Evolutionary conservation across 352 stramenopile species (phyloP).

Genomic region (Paralagenidium karlingii): DNA sequence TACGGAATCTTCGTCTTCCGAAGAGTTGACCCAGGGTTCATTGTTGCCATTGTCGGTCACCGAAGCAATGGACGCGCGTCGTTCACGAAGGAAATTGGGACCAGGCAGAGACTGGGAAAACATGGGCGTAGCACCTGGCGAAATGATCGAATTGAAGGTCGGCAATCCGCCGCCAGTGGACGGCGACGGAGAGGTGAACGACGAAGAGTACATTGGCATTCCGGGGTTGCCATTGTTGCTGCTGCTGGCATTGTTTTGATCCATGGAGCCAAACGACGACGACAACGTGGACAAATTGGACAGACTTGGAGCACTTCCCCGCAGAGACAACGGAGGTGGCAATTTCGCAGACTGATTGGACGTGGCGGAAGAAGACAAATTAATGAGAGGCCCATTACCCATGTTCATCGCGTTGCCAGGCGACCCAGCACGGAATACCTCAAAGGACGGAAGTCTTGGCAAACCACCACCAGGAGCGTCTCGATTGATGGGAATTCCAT

Average conservation of each 20-base stretch:
- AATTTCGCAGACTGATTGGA: slow-evolving; percentile 20
- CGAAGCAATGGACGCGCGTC: slow-evolving; percentile 28
- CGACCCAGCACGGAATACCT: slow-evolving; percentile 49
- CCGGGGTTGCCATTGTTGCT: slow-evolving; percentile 15
- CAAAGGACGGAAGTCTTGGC: slow-evolving; percentile 49
- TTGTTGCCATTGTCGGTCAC: slow-evolving; percentile 48
- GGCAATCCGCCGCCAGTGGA: slow-evolving; percentile 27
- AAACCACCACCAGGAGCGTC: too few species aligned
- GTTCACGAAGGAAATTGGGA: slow-evolving; percentile 45
- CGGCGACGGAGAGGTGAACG: slow-evolving; percentile 8
- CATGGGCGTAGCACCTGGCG: slow-evolving; percentile 15
- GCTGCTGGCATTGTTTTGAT: slow-evolving; percentile 10
- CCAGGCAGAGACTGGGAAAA: slow-evolving; percentile 64
- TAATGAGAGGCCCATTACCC: too few species aligned
- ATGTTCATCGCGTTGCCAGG: slow-evolving; percentile 47
- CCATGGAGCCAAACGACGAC: slow-evolving; percentile 23
- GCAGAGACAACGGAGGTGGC: slow-evolving; percentile 40
- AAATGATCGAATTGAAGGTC: slow-evolving; percentile 10
- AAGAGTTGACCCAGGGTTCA: slow-evolving; percentile 53
- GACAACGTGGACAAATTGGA: slow-evolving; percentile 27
- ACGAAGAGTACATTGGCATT: slow-evolving; percentile 9
- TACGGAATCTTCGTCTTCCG: slow-evolving; percentile 50
- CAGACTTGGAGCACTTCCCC: slow-evolving; percentile 5
- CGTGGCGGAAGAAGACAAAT: too few species aligned
- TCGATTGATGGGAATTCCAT: slow-evolving; percentile 16